phyloP scores from a whole-genome alignment of 2,329 filamentous ascomycete species.

The Didymella pomorum region DNA sequence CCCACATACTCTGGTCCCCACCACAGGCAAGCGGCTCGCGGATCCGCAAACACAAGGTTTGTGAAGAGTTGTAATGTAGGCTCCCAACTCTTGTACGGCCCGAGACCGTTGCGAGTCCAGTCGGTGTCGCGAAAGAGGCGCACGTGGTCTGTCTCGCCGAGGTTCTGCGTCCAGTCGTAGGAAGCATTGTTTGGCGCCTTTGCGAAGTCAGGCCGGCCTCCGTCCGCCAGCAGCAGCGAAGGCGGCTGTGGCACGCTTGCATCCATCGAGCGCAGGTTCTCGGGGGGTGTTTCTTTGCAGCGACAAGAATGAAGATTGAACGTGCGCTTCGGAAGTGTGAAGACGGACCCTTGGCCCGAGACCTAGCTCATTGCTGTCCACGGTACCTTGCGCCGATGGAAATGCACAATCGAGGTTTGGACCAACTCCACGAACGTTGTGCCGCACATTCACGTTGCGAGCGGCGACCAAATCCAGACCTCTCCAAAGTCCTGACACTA shows the following conservation, averaged over 20 bases:
- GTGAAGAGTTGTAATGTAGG: constrained; percentile 30
- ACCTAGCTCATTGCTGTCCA: too few species aligned
- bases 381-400: too few species aligned
- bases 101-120: constrained; percentile 31
- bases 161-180: constrained; percentile 32
- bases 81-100: constrained; percentile 29
- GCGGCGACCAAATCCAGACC: not conserved
- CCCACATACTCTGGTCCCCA: constrained; percentile 38
- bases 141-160: constrained; percentile 34
- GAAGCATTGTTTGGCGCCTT: not conserved
- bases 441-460: not conserved
- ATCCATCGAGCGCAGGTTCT: not conserved
- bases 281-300: not conserved
- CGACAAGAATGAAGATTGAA: not conserved
- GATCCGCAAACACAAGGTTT: constrained; percentile 37
- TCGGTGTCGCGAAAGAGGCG: constrained; percentile 34
- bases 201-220: not conserved
- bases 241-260: not conserved
- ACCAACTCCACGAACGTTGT: not conserved
- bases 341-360: not conserved
- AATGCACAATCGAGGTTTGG: not conserved
- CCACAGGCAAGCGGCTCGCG: constrained; percentile 36
- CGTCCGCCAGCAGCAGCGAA: not conserved
- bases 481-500: not conserved
- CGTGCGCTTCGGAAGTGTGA: not conserved